Percentiles rank a stretch among this genome's conserved stretches.
Evolutionary conservation across 75 land plant genomes (phyloP).

Genomic region (Cupressus sempervirens): DNA sequence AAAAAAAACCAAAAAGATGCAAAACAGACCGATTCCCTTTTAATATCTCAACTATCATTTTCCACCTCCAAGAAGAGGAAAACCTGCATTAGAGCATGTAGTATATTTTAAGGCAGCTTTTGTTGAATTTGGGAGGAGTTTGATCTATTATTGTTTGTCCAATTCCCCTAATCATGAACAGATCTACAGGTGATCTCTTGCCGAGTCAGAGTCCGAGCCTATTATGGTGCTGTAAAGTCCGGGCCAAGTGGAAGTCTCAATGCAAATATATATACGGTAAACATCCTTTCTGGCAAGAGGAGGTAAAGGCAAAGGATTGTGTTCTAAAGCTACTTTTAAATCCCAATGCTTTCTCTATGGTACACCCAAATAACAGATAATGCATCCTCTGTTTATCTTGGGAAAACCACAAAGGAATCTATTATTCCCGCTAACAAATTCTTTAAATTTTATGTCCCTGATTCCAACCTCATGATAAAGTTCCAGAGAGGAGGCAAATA

Average conservation of each 20-base stretch:
- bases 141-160: too few relatives aligned
- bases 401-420: too few relatives aligned
- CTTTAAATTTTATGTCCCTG: background rate
- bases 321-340: background rate
- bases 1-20: background rate
- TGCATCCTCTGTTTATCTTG: too few relatives aligned
- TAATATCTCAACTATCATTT: background rate
- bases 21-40: background rate
- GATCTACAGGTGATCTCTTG: background rate
- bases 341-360: too few relatives aligned
- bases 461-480: background rate
- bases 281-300: too few relatives aligned
- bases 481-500: too few relatives aligned
- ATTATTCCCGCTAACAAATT: too few relatives aligned
- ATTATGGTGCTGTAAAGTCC: background rate
- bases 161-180: background rate
- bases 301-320: too few relatives aligned
- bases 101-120: background rate
- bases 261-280: background rate
- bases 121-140: background rate
- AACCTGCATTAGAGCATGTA: background rate
- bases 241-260: background rate
- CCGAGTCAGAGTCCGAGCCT: background rate
- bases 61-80: background rate
- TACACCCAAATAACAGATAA: too few relatives aligned